Base-by-base conservation (phyloP, 768 basidiomycete species). In the Hebeloma cylindrosporum region DNA sequence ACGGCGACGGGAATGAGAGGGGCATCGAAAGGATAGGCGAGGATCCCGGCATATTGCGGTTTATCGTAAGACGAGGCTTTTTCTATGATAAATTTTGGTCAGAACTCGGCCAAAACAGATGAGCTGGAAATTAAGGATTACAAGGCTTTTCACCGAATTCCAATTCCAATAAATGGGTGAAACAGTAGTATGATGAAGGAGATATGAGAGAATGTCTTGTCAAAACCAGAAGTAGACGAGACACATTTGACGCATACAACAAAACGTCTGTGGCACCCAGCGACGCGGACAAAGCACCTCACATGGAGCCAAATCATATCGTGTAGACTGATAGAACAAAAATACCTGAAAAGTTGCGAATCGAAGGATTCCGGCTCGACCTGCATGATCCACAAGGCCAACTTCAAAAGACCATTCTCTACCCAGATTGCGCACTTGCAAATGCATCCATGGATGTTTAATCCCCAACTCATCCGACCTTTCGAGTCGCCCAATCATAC, bases 291-390 rank as follows among this genome's bases (percentile, higher is more conserved):
- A 35, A 3, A 10, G 17, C 5, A 10, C 38, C 17, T 27, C 14
- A 8, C 26, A 16, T 26, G n/a, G 23, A 3, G 33, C 17, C 4
- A 18, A 4, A 35, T 14, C 17, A 23, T 17, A 34, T 13, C 4
- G 7, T 14, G 26, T 34, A 23, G 14, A 36, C 27, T 29, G 45
- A 40, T 26, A 45, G 48, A 40, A 46, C 35, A 43, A 17, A 52
- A 48, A 58, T 57, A 91, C 88, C 84, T 90, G 88, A 52, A 91
- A 91, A 5, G 89, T 90, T 17, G 87, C 87, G 52, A 82, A 75
- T 25, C 88, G 72, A 26, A 88, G 60, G 39, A 77, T 61, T 2
- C 88, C 88, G 50, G 68, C 68, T 46, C 76, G 71, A 10, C 81
- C 79, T 9, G 63, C 61, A 43, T 73, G 74, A 67, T 91, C 88